A percentile compares a stretch with the other conserved stretches of the same genome.
Evolutionary conservation across 2,329 filamentous ascomycete genomes (phyloP).

Genomic region (Arthrobotrys conoides): DNA sequence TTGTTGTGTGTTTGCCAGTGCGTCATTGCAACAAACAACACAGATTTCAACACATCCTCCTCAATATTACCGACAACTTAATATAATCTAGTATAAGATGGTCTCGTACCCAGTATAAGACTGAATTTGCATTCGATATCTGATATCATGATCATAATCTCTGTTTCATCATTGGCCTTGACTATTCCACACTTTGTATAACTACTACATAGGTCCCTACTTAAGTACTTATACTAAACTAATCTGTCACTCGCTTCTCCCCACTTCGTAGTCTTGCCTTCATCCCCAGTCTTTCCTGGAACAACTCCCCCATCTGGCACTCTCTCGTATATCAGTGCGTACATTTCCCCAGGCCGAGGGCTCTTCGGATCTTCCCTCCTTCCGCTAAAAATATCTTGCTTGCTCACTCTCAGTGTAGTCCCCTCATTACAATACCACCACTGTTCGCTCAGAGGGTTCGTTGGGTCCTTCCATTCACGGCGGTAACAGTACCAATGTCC

Average conservation of each 20-base stretch:
- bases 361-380: not conserved
- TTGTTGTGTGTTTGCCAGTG: conserved; percentile 5
- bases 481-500: conserved; percentile 52
- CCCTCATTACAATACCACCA: conserved; percentile 53
- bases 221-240: too few species aligned
- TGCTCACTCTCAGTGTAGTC: conserved; percentile 26
- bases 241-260: not conserved
- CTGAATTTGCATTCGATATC: too few species aligned
- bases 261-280: not conserved
- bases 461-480: conserved; percentile 38
- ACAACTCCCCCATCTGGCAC: conserved; percentile 13
- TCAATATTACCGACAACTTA: too few species aligned
- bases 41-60: conserved; percentile 8
- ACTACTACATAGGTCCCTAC: too few species aligned
- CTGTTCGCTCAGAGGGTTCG: conserved; percentile 9
- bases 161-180: too few species aligned
- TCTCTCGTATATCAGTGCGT: conserved; percentile 40
- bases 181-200: too few species aligned
- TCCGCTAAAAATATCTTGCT: conserved; percentile 19
- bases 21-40: conserved; percentile 20
- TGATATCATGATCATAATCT: too few species aligned
- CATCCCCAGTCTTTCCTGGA: not conserved
- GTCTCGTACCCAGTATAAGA: too few species aligned
- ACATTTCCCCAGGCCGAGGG: conserved; percentile 4
- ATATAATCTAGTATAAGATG: too few species aligned